A percentile compares a stretch with the other conserved stretches of the same genome.
These are phyloP conservation scores for Botrytis byssoidea DNA, from an alignment of 2,329 filamentous ascomycete species.

Conservation along the genomic window DNA sequence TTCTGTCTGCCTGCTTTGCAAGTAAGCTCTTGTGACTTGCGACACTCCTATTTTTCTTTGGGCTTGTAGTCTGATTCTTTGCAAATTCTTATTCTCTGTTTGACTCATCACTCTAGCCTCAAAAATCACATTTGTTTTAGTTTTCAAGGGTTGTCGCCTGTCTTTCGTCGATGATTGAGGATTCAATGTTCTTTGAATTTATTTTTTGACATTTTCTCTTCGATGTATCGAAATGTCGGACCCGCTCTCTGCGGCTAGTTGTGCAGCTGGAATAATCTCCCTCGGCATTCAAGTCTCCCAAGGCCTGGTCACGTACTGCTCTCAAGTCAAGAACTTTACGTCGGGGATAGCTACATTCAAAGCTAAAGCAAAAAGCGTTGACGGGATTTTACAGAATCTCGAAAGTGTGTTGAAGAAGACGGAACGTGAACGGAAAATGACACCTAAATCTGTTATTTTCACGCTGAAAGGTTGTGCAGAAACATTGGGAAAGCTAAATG, in stretches of 20 bases:
- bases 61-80: background rate
- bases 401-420: too few relatives aligned
- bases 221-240: background rate
- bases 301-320: background rate
- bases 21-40: background rate
- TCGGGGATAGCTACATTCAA: too few relatives aligned
- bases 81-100: background rate
- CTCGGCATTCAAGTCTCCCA: background rate
- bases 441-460: background rate
- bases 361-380: too few relatives aligned
- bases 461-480: background rate
- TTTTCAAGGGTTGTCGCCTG: too few relatives aligned
- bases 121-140: background rate
- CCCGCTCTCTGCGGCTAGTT: background rate
- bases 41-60: background rate
- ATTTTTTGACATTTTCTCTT: background rate
- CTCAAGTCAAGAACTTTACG: background rate
- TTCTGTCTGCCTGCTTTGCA: background rate
- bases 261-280: background rate
- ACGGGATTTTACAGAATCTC: too few relatives aligned
- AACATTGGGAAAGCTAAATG: background rate
- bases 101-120: background rate
- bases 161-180: background rate
- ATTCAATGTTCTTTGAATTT: background rate
- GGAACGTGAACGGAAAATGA: background rate